Evolutionary conservation across 140 eudicot genomes (phyloP).

Genomic region (Stevia rebaudiana): DNA sequence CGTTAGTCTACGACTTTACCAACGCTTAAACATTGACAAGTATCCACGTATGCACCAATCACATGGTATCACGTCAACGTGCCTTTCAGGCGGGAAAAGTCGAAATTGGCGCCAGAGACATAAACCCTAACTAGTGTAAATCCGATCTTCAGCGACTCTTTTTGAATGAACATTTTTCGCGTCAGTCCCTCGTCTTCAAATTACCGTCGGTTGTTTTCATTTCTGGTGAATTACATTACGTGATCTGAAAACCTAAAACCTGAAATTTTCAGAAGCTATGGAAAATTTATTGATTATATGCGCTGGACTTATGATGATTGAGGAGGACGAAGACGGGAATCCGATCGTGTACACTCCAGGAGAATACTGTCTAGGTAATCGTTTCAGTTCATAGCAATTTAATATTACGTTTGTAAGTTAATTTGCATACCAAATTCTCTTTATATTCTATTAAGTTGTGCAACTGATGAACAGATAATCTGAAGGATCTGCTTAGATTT

Average conservation of each 20-base stretch:
- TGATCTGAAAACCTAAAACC: constrained; percentile 19
- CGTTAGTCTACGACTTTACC: no score
- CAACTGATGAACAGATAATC: constrained; percentile 51
- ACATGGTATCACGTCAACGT: background rate
- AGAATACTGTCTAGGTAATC: constrained; percentile 61
- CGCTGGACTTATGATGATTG: constrained; percentile 64
- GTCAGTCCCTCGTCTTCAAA: background rate
- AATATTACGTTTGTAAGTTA: background rate
- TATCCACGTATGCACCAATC: background rate
- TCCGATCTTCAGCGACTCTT: background rate
- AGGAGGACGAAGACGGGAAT: constrained; percentile 73
- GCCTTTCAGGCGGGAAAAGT: constrained; percentile 19
- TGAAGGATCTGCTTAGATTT: constrained; percentile 90
- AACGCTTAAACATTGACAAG: background rate
- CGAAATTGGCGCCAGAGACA: constrained; percentile 24
- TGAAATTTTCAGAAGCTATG: constrained; percentile 32
- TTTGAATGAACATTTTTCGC: constrained; percentile 1
- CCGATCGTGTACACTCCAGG: constrained; percentile 52
- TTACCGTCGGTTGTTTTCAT: background rate
- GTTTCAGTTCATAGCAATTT: background rate
- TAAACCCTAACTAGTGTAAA: constrained; percentile 17
- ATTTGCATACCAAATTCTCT: background rate
- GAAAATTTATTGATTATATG: constrained; percentile 68
- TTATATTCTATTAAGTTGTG: background rate
- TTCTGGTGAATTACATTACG: background rate